A percentile compares a stretch with the other conserved stretches of the same genome.
Conservation (phyloP, 2,329 filamentous ascomycete species). For the Plectosphaerella cucumerina region DNA sequence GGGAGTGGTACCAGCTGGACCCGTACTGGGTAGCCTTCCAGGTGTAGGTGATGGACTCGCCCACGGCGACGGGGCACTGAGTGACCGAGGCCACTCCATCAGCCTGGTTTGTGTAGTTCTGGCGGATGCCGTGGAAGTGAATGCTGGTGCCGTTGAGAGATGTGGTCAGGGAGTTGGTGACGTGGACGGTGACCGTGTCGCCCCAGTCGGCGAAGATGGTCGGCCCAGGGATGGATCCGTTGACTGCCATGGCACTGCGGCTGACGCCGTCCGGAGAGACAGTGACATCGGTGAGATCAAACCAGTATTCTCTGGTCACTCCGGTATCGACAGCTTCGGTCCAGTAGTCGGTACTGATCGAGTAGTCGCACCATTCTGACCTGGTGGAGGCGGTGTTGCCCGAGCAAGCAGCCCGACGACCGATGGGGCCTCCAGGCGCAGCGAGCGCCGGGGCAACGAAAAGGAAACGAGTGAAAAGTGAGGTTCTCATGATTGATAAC, state of each 20-base stretch:
- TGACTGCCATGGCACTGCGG: constrained; percentile 40
- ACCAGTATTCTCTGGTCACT: constrained; percentile 44
- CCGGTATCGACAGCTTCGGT: constrained; percentile 38
- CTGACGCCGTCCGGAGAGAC: constrained; percentile 41
- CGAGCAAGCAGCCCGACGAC: constrained; percentile 10
- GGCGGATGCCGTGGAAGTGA: constrained; percentile 60
- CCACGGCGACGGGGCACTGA: constrained; percentile 47
- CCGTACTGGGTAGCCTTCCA: constrained; percentile 54
- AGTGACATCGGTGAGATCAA: constrained; percentile 34
- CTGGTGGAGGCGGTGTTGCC: constrained; percentile 27
- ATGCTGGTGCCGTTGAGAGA: constrained; percentile 55
- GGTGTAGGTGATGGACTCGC: constrained; percentile 49
- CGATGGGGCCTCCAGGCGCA: neutral
- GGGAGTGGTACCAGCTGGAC: constrained; percentile 57
- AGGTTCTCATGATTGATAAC: neutral
- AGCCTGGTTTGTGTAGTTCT: constrained; percentile 47
- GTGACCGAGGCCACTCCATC: constrained; percentile 52
- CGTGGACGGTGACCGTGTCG: constrained; percentile 43
- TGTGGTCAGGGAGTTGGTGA: constrained; percentile 42
- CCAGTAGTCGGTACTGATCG: constrained; percentile 42
- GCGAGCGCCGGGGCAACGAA: neutral
- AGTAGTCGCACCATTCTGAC: constrained; percentile 42
- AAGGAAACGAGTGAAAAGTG: neutral
- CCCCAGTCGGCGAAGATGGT: constrained; percentile 50
- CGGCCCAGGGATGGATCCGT: constrained; percentile 57